Evolutionary conservation across 2,329 filamentous ascomycete species (phyloP).

Genomic region (Hymenoscyphus linearis): DNA sequence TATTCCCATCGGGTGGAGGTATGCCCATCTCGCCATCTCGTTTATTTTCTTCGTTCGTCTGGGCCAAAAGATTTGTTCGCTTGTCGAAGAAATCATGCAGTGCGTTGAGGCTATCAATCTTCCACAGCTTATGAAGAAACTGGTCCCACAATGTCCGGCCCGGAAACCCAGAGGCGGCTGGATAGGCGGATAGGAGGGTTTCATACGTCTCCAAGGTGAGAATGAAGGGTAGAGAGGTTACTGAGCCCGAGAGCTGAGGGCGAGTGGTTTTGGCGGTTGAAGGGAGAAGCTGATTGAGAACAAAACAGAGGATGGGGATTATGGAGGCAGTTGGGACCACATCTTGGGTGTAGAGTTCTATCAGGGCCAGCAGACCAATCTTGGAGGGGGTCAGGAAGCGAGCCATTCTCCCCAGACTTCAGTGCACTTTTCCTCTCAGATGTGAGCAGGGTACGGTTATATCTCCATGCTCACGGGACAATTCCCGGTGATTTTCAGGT

Average conservation of each 20-base stretch:
- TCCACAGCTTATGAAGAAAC: conserved; percentile 78
- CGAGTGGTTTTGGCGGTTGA: conserved; percentile 30
- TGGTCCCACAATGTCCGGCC: conserved; percentile 84
- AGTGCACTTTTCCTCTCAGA: neutral
- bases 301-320: conserved; percentile 71
- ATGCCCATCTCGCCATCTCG: conserved; percentile 49
- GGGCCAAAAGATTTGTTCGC: conserved; percentile 53
- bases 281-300: conserved; percentile 65
- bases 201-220: conserved; percentile 55
- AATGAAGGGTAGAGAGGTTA: conserved; percentile 36
- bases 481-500: neutral
- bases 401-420: conserved; percentile 49
- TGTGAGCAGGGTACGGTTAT: neutral
- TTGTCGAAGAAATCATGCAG: conserved; percentile 71
- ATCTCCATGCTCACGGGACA: neutral
- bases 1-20: conserved; percentile 41
- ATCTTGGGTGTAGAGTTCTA: conserved; percentile 74
- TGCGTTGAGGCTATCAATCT: conserved; percentile 73
- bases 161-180: conserved; percentile 54
- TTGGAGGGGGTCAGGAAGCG: conserved; percentile 87
- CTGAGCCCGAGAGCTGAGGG: conserved; percentile 6
- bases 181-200: conserved; percentile 47
- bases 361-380: conserved; percentile 72
- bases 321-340: conserved; percentile 64
- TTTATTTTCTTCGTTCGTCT: conserved; percentile 55